These are phyloP conservation scores for Pyrenochaeta sp. DNA, from an alignment of 2,329 filamentous ascomycete genomes.

Conservation along the genomic window DNA sequence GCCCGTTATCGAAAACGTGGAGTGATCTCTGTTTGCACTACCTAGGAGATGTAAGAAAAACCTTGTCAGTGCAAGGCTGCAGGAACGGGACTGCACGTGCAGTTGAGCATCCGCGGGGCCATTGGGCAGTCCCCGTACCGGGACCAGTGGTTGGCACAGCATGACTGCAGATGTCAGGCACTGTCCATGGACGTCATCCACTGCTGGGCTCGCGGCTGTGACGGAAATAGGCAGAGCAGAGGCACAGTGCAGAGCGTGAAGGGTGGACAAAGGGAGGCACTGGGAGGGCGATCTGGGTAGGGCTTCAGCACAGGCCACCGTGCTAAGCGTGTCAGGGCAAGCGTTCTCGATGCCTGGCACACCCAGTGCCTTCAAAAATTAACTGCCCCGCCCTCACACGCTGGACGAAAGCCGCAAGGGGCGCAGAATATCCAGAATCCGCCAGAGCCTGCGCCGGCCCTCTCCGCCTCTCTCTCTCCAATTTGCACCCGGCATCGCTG, in stretches of 20 bases:
- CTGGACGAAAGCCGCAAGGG: slow-evolving; percentile 36
- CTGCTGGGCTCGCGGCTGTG: too few species aligned
- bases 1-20: too few species aligned
- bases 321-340: slow-evolving; percentile 21
- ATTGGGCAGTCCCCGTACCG: too few species aligned
- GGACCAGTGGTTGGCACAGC: too few species aligned
- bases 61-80: slow-evolving; percentile 9
- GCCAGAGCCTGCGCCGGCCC: slow-evolving; percentile 19
- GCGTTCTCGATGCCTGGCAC: slow-evolving; percentile 21
- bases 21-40: not conserved
- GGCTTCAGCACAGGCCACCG: slow-evolving; percentile 17
- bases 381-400: slow-evolving; percentile 31
- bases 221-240: too few species aligned
- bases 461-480: slow-evolving; percentile 14
- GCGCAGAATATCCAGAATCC: slow-evolving; percentile 24
- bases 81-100: slow-evolving; percentile 9
- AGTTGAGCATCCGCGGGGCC: not conserved
- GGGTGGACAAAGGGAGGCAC: not conserved
- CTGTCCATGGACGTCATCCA: not conserved
- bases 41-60: not conserved
- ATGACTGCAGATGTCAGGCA: not conserved
- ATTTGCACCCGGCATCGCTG: slow-evolving; percentile 17
- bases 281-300: not conserved
- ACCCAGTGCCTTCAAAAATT: slow-evolving; percentile 23
- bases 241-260: too few species aligned